Evolutionary conservation across 495 filamentous ascomycete species (phyloP).

Genomic region (Penicilliopsis zonata): DNA sequence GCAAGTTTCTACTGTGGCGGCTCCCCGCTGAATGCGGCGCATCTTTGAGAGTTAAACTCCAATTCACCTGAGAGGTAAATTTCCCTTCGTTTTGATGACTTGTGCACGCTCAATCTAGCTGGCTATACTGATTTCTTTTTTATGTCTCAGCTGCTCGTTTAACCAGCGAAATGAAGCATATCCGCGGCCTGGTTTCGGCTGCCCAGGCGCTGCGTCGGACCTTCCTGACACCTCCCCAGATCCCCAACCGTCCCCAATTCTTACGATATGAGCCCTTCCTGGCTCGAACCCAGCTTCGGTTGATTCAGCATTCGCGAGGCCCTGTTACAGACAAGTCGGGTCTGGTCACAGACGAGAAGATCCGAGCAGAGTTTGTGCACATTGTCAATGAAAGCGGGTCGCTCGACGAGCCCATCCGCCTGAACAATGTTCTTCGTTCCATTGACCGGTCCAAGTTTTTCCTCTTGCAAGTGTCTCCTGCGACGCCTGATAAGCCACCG

Average conservation of each 20-base stretch:
- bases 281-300: slow-evolving; percentile 5
- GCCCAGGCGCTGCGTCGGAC: slow-evolving; percentile 25
- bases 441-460: slow-evolving; percentile 39
- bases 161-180: slow-evolving; percentile 31
- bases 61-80: too few species aligned
- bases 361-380: slow-evolving; percentile 37
- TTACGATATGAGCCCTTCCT: slow-evolving; percentile 5
- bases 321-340: slow-evolving; percentile 1
- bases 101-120: too few species aligned
- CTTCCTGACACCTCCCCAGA: slow-evolving; percentile 17
- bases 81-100: too few species aligned
- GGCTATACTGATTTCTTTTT: too few species aligned
- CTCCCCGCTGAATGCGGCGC: too few species aligned
- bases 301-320: slow-evolving; percentile 5
- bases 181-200: slow-evolving; percentile 23
- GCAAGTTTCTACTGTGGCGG: too few species aligned
- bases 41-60: too few species aligned
- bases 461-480: slow-evolving; percentile 44
- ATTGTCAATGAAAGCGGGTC: slow-evolving; percentile 38
- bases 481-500: slow-evolving; percentile 21
- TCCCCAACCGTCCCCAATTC: slow-evolving; percentile 7
- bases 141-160: too few species aligned
- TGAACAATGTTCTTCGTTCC: slow-evolving; percentile 27
- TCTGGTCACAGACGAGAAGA: slow-evolving; percentile 39
- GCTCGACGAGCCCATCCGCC: slow-evolving; percentile 32